Base-by-base conservation (phyloP, 768 basidiomycete species). In the Dentipellis sp. region DNA sequence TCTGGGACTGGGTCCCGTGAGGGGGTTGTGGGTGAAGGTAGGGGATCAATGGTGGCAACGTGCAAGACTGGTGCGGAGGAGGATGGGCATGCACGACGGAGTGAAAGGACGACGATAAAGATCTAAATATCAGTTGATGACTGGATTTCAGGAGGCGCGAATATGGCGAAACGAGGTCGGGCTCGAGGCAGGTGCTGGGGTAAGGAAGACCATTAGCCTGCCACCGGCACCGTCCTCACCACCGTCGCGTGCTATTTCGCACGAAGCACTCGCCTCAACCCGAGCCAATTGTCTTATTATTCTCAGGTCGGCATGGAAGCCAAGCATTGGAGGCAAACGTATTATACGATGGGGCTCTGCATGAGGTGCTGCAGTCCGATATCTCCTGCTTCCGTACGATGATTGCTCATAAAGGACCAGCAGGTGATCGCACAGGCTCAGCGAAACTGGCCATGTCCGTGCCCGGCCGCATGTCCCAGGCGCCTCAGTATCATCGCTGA, bases 21-120 rank as follows among this genome's bases (percentile, higher is more conserved):
- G 54, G 61, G 56, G 59, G 61, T 53, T 55, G 61, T 60, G 53
- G 61, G 60, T 60, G 61, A 51, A 57, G 53, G 61, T 62, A 60
- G 56, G 45, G 61, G 59, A 62, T 62, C 61, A 62, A 62, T 62
- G 48, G 58, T 62, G 61, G 60, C 58, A 57, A 57, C 61, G 61
- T 62, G 61, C 61, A 42, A 50, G 23, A 57, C 56, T 42, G 50
- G 61, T 48, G 22, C 45, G 35, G 51, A 40, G 56, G 59, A 55
- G 52, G 56, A 56, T 51, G 38, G 52, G 60, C 61, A 62, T 60
- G 45, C 61, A 60, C 56, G 58, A 52, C 29, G 29, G 29, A 29
- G 29, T 29, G 29, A 56, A n/a, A 37, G 42, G 49, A 38, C 50
- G 56, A 55, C 52, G 59, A 59, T 55, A 52, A 53, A 12, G 51